These are phyloP conservation scores for Candida berthetii DNA, from an alignment of 805 yeast species.

Conservation along the genomic window DNA sequence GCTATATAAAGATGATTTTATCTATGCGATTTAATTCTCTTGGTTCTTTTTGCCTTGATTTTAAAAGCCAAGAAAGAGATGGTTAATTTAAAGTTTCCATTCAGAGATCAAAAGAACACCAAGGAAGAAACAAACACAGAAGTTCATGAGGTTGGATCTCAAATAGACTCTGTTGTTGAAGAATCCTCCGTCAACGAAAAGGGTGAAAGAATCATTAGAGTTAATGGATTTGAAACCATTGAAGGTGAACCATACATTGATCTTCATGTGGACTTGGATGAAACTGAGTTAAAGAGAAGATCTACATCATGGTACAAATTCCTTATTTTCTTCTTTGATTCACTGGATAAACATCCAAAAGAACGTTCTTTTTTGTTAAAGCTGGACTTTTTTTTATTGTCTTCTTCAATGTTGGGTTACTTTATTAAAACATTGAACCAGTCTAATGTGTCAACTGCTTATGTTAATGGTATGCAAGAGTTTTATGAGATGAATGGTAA, in stretches of 20 bases:
- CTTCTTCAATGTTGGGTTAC: slow-evolving; percentile 34
- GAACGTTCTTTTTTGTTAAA: slow-evolving; percentile 25
- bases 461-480: slow-evolving; percentile 38
- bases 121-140: not conserved
- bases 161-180: not conserved
- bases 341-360: slow-evolving; percentile 23
- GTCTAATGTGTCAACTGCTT: slow-evolving; percentile 33
- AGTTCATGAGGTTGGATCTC: not conserved
- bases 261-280: not conserved
- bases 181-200: not conserved
- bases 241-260: slow-evolving; percentile 1
- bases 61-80: too few species aligned
- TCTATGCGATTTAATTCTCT: too few species aligned
- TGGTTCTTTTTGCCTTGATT: too few species aligned
- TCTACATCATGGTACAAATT: not conserved
- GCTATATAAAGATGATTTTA: too few species aligned
- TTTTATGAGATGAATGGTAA: slow-evolving; percentile 29
- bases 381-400: slow-evolving; percentile 28
- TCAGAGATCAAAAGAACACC: not conserved
- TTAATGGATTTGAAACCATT: not conserved
- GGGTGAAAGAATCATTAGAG: not conserved
- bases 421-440: slow-evolving; percentile 36
- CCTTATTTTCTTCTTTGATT: slow-evolving; percentile 14
- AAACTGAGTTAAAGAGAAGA: not conserved
- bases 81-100: not conserved